A percentile compares a stretch with the other conserved stretches of the same genome.
phyloP scores from a whole-genome alignment of 1,284 basidiomycete genomes.

The Leccinum fuscescens region DNA sequence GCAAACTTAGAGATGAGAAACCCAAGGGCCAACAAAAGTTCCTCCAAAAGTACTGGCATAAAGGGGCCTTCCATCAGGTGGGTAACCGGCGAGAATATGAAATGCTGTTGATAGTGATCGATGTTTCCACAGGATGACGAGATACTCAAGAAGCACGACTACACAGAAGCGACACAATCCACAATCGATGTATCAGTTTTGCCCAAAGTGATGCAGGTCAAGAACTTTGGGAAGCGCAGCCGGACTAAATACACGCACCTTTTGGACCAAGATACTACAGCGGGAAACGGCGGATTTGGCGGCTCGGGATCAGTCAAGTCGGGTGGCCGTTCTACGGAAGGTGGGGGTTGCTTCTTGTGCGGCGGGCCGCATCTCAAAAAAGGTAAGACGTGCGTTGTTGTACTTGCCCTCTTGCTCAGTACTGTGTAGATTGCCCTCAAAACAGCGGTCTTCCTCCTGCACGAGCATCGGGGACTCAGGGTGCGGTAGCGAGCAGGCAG shows the following conservation, averaged over 20 bases:
- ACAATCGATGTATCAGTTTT: slow-evolving; percentile 83
- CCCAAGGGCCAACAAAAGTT: slow-evolving; percentile 89
- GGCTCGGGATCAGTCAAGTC: slow-evolving; percentile 54
- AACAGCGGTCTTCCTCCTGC: slow-evolving; percentile 50
- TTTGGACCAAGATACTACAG: slow-evolving; percentile 90
- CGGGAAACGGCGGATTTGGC: slow-evolving; percentile 63
- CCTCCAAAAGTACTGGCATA: slow-evolving; percentile 98
- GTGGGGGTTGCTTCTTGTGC: slow-evolving; percentile 84
- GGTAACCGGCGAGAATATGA: slow-evolving; percentile 16
- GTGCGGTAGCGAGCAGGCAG: slow-evolving; percentile 41
- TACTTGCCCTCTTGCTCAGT: slow-evolving; percentile 7
- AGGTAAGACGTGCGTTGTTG: slow-evolving; percentile 45
- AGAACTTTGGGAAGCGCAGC: slow-evolving; percentile 91
- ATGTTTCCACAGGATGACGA: slow-evolving; percentile 71
- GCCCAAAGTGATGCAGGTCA: slow-evolving; percentile 96
- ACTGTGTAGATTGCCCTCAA: slow-evolving; percentile 66
- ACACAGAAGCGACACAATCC: slow-evolving; percentile 83
- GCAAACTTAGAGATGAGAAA: slow-evolving; percentile 78
- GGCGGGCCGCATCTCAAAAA: slow-evolving; percentile 89
- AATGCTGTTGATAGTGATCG: slow-evolving; percentile 13
- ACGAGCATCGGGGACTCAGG: slow-evolving; percentile 49
- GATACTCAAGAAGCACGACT: slow-evolving; percentile 83
- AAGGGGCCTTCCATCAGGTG: slow-evolving; percentile 97
- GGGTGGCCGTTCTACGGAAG: slow-evolving; percentile 55
- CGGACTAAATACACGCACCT: slow-evolving; percentile 96